phyloP scores from a whole-genome alignment of 768 basidiomycete species.

The Pleurotus sapidus region DNA sequence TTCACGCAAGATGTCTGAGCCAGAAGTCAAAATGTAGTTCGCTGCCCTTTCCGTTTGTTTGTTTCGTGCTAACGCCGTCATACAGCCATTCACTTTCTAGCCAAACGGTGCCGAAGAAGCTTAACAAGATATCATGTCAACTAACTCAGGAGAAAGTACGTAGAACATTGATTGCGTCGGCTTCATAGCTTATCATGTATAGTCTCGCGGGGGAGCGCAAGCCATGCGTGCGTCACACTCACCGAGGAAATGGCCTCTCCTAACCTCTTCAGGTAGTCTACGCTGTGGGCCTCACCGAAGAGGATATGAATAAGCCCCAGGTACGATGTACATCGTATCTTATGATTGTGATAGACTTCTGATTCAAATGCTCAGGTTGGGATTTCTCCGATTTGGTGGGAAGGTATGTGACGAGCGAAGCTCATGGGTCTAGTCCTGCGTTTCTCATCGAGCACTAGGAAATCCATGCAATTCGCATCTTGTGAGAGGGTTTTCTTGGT shows the following conservation, averaged over 20 bases:
- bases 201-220: conserved; percentile 68
- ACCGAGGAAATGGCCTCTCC: not conserved
- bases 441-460: conserved; percentile 33
- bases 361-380: conserved; percentile 55
- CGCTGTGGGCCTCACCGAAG: conserved; percentile 71
- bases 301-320: conserved; percentile 85
- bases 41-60: not conserved
- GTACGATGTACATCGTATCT: conserved; percentile 29
- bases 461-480: conserved; percentile 88
- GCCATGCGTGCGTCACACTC: conserved; percentile 69
- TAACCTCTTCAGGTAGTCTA: conserved; percentile 50
- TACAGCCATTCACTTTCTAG: conserved; percentile 40
- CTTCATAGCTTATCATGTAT: not conserved
- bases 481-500: conserved; percentile 32
- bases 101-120: conserved; percentile 30
- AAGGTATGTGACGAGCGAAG: conserved; percentile 47
- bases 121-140: conserved; percentile 75
- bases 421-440: no score
- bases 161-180: not conserved
- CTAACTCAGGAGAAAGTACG: conserved; percentile 78
- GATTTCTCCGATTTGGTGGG: conserved; percentile 90
- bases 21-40: conserved; percentile 11
- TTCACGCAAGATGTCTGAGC: conserved; percentile 10
- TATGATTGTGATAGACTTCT: not conserved
- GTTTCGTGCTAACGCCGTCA: not conserved